These are phyloP conservation scores for Cyclotella choctawhatcheeana DNA, from an alignment of 108 stramenopile genomes.

Conservation along the genomic window DNA sequence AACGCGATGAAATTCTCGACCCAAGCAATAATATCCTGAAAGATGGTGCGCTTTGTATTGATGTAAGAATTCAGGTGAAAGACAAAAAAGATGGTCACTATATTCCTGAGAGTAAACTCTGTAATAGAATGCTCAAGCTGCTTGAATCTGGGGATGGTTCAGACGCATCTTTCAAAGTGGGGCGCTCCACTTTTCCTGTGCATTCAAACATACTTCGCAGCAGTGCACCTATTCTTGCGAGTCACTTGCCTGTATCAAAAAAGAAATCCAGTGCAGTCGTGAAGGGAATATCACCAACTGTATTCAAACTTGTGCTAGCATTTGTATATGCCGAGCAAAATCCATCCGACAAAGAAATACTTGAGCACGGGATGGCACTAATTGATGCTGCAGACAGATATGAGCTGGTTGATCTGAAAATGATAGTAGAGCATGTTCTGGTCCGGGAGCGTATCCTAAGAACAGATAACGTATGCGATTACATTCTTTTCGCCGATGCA, in stretches of 20 bases:
- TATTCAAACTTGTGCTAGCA: not conserved
- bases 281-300: not conserved
- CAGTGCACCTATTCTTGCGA: too few relatives aligned
- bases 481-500: constrained; percentile 9
- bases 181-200: too few relatives aligned
- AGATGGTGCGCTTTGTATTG: constrained; percentile 7
- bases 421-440: constrained; percentile 15
- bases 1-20: constrained; percentile 9
- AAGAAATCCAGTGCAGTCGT: not conserved
- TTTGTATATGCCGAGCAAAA: constrained; percentile 12
- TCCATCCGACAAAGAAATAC: not conserved
- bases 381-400: constrained; percentile 13
- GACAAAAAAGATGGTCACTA: not conserved
- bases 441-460: constrained; percentile 5
- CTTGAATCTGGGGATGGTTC: not conserved
- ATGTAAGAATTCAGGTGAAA: constrained; percentile 2
- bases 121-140: not conserved
- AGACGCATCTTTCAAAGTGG: not conserved
- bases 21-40: constrained; percentile 2
- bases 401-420: constrained; percentile 12
- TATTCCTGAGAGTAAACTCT: not conserved
- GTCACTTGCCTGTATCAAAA: too few relatives aligned
- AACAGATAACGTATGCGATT: not conserved
- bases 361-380: not conserved
- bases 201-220: too few relatives aligned